phyloP scores from a whole-genome alignment of 768 basidiomycete species.

The Agaricus sinodeliciosus region DNA sequence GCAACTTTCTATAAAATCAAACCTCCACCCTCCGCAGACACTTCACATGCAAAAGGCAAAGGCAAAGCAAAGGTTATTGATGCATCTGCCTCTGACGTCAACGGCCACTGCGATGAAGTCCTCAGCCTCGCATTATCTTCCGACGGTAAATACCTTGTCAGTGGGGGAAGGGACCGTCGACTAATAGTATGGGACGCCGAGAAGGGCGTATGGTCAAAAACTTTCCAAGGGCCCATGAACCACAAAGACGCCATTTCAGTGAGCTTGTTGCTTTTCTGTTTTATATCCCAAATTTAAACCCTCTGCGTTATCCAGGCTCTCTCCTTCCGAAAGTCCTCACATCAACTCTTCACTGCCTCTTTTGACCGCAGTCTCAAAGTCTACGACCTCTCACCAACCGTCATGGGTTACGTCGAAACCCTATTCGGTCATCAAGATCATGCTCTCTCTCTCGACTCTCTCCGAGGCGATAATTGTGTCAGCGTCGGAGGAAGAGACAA shows the following conservation, averaged over 20 bases:
- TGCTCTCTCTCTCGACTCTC: conserved; percentile 68
- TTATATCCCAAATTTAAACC: conserved; percentile 5
- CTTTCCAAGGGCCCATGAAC: conserved; percentile 76
- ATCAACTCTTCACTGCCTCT: conserved; percentile 70
- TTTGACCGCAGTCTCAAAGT: conserved; percentile 88
- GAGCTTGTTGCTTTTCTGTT: conserved; percentile 8
- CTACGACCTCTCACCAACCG: conserved; percentile 62
- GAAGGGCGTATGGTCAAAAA: conserved; percentile 69
- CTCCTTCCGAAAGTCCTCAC: conserved; percentile 71
- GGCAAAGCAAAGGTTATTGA: conserved; percentile 56
- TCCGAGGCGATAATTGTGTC: conserved; percentile 79
- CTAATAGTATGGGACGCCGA: conserved; percentile 85
- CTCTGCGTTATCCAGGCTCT: conserved; percentile 37
- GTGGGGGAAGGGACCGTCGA: conserved; percentile 78
- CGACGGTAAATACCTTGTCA: conserved; percentile 81
- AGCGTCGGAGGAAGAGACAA: conserved; percentile 89
- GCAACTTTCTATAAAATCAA: conserved; percentile 56
- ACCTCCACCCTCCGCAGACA: conserved; percentile 17
- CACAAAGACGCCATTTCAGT: conserved; percentile 38
- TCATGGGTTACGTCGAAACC: conserved; percentile 93
- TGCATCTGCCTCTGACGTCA: conserved; percentile 28
- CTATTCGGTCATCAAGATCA: conserved; percentile 96
- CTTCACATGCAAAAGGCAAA: conserved; percentile 18
- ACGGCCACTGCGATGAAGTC: conserved; percentile 86
- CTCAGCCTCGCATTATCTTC: conserved; percentile 76